Evolutionary conservation across 2,329 filamentous ascomycete genomes (phyloP), one percentile per base, ranked within the genome.

Genomic region (Monilinia aucupariae): DNA sequence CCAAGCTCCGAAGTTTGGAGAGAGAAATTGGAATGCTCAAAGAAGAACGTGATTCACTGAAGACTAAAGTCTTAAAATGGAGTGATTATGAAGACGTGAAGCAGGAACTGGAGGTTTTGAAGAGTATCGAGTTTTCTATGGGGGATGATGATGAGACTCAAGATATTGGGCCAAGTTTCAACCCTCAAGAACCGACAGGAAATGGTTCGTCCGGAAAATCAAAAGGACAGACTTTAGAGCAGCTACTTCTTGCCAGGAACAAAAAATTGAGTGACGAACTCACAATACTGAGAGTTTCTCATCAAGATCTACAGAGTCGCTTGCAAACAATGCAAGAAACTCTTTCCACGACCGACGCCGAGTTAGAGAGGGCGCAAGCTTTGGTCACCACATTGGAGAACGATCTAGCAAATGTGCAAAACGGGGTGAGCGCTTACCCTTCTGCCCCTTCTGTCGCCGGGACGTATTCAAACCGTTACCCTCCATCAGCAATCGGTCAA

Each of bases 191-290:
- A 54, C 61, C 66, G 39, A 64, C 69, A 22, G 73, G 79, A 15
- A 85, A 85, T 69, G 83, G 82, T 3, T 70, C 78, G 3, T 74
- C 77, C 1, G 72, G 76, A 7, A 86, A 85, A 72, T 78, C 78
- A 55, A 89, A 89, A 69, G 86, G 89, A 50, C 91, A 96, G 70
- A 92, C 88, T 1, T 78, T 99, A 12, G 94, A 99, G 76, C 92
- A 96, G 76, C 84, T 99, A 34, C 81, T 99, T 7, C 80, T 99
- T 59, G 89, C 91, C 12, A 86, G 94, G 52, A 99, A 99, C 80
- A 99, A 97, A 79, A 99, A 97, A 78, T 81, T 99, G 45, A 88
- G 89, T 69, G 92, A 97, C 71, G 94, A 99, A 75, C 83, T 97
- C 67, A 97, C 94, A 2, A 85, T 97, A 47, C 80, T 99, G 51